These are phyloP conservation scores for Zymoseptoria ardabiliae DNA, from an alignment of 2,329 filamentous ascomycete species.

Conservation along the genomic window DNA sequence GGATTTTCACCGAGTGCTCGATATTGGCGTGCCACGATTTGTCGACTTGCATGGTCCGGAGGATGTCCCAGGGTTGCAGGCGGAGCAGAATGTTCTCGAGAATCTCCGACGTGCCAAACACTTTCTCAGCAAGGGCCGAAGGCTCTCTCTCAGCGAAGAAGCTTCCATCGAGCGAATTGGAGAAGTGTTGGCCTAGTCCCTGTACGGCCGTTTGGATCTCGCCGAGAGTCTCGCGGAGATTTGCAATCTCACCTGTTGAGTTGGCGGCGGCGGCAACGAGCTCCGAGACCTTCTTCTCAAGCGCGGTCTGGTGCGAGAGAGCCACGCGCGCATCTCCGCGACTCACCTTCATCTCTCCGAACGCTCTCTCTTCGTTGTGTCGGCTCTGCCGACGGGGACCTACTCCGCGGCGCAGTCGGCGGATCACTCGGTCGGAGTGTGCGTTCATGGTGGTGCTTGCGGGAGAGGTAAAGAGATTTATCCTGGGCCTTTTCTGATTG, in stretches of 20 bases:
- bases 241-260: background rate
- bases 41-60: background rate
- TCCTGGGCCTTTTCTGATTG: background rate
- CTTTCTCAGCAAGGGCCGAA: background rate
- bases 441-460: background rate
- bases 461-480: background rate
- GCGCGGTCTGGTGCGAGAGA: background rate
- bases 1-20: background rate
- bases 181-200: background rate
- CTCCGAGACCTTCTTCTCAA: background rate
- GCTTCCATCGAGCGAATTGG: background rate
- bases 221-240: background rate
- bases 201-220: background rate
- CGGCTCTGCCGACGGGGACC: background rate
- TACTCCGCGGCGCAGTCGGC: background rate
- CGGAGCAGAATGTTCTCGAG: constrained; percentile 8
- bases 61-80: background rate
- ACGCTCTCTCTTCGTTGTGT: background rate
- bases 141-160: background rate
- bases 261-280: background rate
- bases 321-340: background rate
- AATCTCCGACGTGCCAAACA: constrained; percentile 5
- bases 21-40: background rate
- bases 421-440: background rate
- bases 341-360: background rate